Evolutionary conservation across 768 basidiomycete species (phyloP), one percentile per base, ranked within the genome.

Genomic region (Crassisporium funariophilum): DNA sequence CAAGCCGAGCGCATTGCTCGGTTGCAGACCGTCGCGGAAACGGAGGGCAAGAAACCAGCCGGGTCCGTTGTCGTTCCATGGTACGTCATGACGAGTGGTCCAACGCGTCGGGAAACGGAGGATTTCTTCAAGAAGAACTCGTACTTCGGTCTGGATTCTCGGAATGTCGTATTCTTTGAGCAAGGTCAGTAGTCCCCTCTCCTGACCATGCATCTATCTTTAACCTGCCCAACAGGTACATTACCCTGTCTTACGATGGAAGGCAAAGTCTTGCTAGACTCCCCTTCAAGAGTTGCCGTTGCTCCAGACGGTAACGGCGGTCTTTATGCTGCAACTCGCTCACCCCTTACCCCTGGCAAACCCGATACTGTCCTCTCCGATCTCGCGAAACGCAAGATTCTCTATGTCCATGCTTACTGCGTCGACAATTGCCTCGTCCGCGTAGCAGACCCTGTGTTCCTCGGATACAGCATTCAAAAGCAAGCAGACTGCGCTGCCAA

Each of bases 51-150:
- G 29, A 83, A 83, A 58, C 68, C 78, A 12, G 62, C 69, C 13
- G 82, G 79, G 39, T 79, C 81, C 1, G 88, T 91, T 43, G 66
- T 81, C 42, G 82, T 98, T 46, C 91, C 91, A 27, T 98, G 97
- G 97, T 98, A 98, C 71, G 84, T 99, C 60, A 99, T 99, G 97
- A 98, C 95, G 46, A 94, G 91, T 62, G 95, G 95, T 17, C 97
- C 95, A 29, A 99, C 97, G 25, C 82, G 93, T 54, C 74, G 69
- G 31, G 88, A 86, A 25, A 98, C 97, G 17, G 89, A 91, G 66
- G 71, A 71, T 20, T 98, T 87, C 76, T 98, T 98, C 71, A 72
- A 71, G 51, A 72, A 79, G 50, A 78, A 93, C 68, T 65, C 67
- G 2, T 89, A 78, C 72, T 99, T 98, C 62, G 95, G 95, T 4